Evolutionary conservation across 495 filamentous ascomycete species (phyloP).

Genomic region (Daldinia concentrica): DNA sequence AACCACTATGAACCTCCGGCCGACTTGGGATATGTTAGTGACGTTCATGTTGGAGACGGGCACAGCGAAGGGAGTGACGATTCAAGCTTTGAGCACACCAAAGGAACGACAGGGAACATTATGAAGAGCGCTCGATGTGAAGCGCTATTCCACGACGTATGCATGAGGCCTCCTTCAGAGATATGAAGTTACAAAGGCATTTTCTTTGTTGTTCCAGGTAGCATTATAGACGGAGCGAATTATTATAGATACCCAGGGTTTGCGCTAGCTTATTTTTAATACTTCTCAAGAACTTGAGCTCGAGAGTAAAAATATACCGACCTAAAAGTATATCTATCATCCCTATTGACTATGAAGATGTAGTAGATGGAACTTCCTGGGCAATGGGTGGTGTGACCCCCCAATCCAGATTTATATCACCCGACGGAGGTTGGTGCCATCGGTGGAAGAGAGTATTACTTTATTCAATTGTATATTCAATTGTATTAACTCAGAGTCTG

Average conservation of each 20-base stretch:
- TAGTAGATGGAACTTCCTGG: neutral
- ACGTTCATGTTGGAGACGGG: constrained; percentile 34
- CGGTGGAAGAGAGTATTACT: neutral
- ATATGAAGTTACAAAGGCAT: constrained; percentile 19
- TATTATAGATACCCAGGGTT: constrained; percentile 6
- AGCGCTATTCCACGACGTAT: constrained; percentile 34
- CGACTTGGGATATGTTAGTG: constrained; percentile 29
- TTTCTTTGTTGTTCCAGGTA: neutral
- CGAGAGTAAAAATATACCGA: neutral
- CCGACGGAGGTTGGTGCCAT: neutral
- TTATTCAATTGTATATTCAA: neutral
- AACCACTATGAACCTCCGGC: constrained; percentile 43
- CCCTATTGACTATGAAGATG: neutral
- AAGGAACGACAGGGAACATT: constrained; percentile 43
- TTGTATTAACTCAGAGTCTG: neutral
- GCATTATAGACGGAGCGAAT: constrained; percentile 3
- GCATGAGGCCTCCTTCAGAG: constrained; percentile 46
- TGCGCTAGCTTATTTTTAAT: neutral
- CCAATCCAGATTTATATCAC: neutral
- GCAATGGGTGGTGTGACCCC: neutral
- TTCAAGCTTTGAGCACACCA: constrained; percentile 28
- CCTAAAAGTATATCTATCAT: neutral
- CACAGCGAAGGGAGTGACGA: constrained; percentile 17
- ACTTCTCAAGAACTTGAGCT: neutral
- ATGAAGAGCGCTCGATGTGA: constrained; percentile 43